These are phyloP conservation scores for Suillus tomentosus DNA, from an alignment of 768 basidiomycete species.

Conservation along the genomic window DNA sequence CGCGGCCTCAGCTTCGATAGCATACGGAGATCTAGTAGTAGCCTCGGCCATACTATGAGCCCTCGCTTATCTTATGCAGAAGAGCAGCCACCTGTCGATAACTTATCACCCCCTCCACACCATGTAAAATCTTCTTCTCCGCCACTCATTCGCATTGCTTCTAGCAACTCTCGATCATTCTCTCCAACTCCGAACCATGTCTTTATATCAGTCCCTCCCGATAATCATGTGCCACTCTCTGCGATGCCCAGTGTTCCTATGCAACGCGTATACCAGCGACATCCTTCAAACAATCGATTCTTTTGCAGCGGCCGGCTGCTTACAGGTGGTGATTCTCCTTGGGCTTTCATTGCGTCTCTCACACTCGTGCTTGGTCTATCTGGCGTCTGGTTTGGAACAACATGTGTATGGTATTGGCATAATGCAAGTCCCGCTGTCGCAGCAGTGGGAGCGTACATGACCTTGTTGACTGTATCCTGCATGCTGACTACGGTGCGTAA, in stretches of 20 bases:
- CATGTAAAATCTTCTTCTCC: constrained; percentile 21
- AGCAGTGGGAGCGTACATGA: constrained; percentile 61
- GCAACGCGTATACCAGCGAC: constrained; percentile 59
- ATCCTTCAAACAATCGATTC: constrained; percentile 78
- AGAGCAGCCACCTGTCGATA: constrained; percentile 16
- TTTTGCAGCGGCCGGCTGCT: constrained; percentile 71
- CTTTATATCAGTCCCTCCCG: constrained; percentile 34
- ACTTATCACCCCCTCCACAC: constrained; percentile 14
- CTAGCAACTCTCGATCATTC: constrained; percentile 24
- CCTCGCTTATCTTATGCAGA: constrained; percentile 20
- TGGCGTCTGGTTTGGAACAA: constrained; percentile 86
- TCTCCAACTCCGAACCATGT: constrained; percentile 30
- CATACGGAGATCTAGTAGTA: constrained; percentile 35
- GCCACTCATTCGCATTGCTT: constrained; percentile 29
- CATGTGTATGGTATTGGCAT: constrained; percentile 88
- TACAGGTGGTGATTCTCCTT: constrained; percentile 84
- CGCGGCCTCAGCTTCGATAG: constrained; percentile 57
- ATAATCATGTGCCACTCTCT: constrained; percentile 35
- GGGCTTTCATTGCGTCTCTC: constrained; percentile 75
- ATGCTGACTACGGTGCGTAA: constrained; percentile 76
- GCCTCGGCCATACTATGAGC: constrained; percentile 15
- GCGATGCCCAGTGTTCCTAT: constrained; percentile 34
- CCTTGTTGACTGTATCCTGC: constrained; percentile 65
- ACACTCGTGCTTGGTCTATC: constrained; percentile 63
- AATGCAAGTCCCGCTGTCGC: constrained; percentile 74